Evolutionary conservation across 179 eudicot species (phyloP).

Genomic region (Pouteria campechiana): DNA sequence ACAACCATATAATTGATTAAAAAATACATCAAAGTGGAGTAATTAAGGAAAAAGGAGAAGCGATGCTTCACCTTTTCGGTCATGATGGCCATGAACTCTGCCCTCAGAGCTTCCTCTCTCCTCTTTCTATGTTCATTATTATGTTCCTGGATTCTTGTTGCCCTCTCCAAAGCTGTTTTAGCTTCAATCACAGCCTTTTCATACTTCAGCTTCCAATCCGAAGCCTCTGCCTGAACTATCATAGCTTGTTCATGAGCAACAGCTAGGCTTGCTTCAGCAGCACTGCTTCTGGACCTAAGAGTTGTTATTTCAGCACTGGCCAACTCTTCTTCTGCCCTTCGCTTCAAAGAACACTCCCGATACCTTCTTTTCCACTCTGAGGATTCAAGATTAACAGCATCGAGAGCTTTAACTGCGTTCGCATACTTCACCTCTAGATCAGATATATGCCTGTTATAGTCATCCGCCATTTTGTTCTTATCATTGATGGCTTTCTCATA

Average conservation of each 20-base stretch:
- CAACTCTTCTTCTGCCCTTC: conserved; percentile 71
- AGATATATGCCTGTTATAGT: conserved; percentile 64
- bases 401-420: conserved; percentile 55
- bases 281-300: conserved; percentile 71
- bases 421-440: conserved; percentile 77
- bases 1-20: not conserved
- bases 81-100: conserved; percentile 47
- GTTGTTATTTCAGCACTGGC: conserved; percentile 54
- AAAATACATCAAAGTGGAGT: not conserved
- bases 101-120: conserved; percentile 78
- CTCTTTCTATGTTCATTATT: conserved; percentile 60
- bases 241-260: conserved; percentile 89
- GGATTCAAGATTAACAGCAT: conserved; percentile 52
- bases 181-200: conserved; percentile 84
- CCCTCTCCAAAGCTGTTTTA: conserved; percentile 85
- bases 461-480: conserved; percentile 80
- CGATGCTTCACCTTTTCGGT: conserved; percentile 56
- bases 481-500: conserved; percentile 87
- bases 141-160: conserved; percentile 81
- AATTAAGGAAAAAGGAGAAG: not conserved
- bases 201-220: conserved; percentile 89
- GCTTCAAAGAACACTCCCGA: conserved; percentile 49
- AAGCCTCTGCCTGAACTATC: conserved; percentile 92
- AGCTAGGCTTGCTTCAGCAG: conserved; percentile 92
- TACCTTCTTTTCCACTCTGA: conserved; percentile 84